These are phyloP conservation scores for Monoraphidium neglectum DNA, from an alignment of 139 green algal species.

Conservation along the genomic window DNA sequence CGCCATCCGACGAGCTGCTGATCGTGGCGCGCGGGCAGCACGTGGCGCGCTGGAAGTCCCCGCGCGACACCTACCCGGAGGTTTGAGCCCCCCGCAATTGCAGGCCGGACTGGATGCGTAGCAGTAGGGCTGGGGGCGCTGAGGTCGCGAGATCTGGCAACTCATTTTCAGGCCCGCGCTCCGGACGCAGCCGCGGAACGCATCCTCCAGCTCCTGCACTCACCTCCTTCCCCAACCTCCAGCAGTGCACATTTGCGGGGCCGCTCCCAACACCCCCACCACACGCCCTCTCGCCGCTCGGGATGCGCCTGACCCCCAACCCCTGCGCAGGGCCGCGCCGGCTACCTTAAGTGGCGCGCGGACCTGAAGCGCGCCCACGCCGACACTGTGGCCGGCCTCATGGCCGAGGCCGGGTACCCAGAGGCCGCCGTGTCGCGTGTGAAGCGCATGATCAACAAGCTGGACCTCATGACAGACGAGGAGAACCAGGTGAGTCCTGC, in stretches of 20 bases:
- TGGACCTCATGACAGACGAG: slow-evolving; percentile 42
- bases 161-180: too few species aligned
- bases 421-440: slow-evolving; percentile 15
- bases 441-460: slow-evolving; percentile 49
- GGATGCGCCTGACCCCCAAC: too few species aligned
- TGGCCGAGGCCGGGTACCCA: slow-evolving; percentile 44
- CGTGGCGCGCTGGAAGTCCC: slow-evolving; percentile 38
- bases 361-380: slow-evolving; percentile 53
- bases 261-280: too few species aligned
- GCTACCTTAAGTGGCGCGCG: slow-evolving; percentile 61
- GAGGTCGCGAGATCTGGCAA: too few species aligned
- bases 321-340: slow-evolving; percentile 36
- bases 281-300: too few species aligned
- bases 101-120: too few species aligned
- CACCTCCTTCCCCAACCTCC: too few species aligned
- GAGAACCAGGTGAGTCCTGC: slow-evolving; percentile 38
- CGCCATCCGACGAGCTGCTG: slow-evolving; percentile 44
- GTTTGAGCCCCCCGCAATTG: too few species aligned
- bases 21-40: slow-evolving; percentile 49
- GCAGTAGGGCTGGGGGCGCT: too few species aligned
- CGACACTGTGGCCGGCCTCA: slow-evolving; percentile 37
- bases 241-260: too few species aligned
- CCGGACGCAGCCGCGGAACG: too few species aligned
- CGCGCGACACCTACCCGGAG: slow-evolving; percentile 40
- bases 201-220: too few species aligned